These are phyloP conservation scores for Monosporascus sp. DNA, from an alignment of 2,329 filamentous ascomycete species.

Conservation along the genomic window DNA sequence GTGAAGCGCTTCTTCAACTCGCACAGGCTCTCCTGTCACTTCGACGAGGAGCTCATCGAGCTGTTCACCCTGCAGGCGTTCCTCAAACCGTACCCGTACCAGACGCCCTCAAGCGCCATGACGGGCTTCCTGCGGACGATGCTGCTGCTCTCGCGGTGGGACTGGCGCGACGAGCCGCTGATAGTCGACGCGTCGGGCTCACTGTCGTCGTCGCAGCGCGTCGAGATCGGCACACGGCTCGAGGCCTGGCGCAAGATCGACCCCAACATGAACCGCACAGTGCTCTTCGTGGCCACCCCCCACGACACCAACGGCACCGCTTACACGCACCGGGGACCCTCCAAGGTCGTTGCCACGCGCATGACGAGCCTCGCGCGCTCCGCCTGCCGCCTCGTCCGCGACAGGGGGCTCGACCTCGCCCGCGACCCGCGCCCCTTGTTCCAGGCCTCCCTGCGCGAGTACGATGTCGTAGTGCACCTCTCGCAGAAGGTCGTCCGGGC, in stretches of 20 bases:
- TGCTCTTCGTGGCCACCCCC: conserved; percentile 76
- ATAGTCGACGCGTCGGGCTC: conserved; percentile 70
- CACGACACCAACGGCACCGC: conserved; percentile 72
- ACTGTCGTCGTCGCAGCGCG: conserved; percentile 56
- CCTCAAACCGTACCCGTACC: conserved; percentile 76
- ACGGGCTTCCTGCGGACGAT: conserved; percentile 80
- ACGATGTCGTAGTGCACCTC: conserved; percentile 79
- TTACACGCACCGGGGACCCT: conserved; percentile 69
- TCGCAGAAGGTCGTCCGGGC: conserved; percentile 47
- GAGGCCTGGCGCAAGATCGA: conserved; percentile 85
- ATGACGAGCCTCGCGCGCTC: conserved; percentile 79
- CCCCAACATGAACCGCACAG: conserved; percentile 77
- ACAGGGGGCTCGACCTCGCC: conserved; percentile 46
- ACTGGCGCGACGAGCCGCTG: conserved; percentile 82
- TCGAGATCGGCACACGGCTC: conserved; percentile 65
- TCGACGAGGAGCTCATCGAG: conserved; percentile 79
- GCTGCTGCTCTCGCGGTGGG: conserved; percentile 77
- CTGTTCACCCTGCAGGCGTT: conserved; percentile 76
- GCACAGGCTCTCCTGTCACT: conserved; percentile 73
- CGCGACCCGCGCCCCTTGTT: conserved; percentile 63
- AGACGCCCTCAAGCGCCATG: conserved; percentile 67
- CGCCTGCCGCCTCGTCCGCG: conserved; percentile 58
- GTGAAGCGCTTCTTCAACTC: conserved; percentile 85
- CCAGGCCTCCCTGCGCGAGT: conserved; percentile 66
- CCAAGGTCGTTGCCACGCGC: conserved; percentile 77